Base-by-base conservation (phyloP, 805 yeast species). In the Nakazawaea ishiwadae region DNA sequence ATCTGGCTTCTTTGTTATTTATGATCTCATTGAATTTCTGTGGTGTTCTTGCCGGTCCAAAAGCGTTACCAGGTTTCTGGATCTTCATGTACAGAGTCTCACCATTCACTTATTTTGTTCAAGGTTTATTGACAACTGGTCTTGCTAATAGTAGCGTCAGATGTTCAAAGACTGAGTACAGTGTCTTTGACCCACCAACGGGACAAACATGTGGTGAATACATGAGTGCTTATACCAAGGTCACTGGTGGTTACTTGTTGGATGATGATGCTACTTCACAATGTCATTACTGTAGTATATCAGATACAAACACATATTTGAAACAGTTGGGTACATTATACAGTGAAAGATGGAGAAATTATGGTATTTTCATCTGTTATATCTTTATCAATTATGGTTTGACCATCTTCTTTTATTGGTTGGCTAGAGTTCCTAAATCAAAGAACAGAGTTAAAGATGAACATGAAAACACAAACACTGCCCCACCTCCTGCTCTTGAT, bases 21-120 rank as follows among this genome's bases (percentile, higher is more conserved):
- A 75, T 84, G 2, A 62, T 81, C 69, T 66, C 77, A 30, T 64
- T 85, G 62, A 73, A 74, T 41, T 83, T 84, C 75, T 82, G 88
- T 71, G 95, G 95, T 70, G 86, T 82, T 32, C 64, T 85, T 63
- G 77, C 75, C 12, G 65, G 75, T 19, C 73, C 78, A 33, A 55
- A 65, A 14, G 64, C 60, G 24, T 46, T 64, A 65, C 84, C 84
- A 24, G 78, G 87, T n/a, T 85, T 85, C 69, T 77, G 90, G 89
- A 66, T 73, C 33, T 84, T 82, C 69, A 79, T 84, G 87, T 84
- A 82, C 68, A 69, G 89, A 56, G 73, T 68, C 15, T 77, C 82
- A 18, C 91, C 93, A 14, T 64, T 81, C 48, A 79, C 88, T 1
- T 84, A 83, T 51, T 69, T 81, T 63, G 65, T 84, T 39, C 63